Evolutionary conservation across 2,329 filamentous ascomycete species (phyloP), one percentile per base, ranked within the genome.

Genomic region (Tympanopsis confertula): DNA sequence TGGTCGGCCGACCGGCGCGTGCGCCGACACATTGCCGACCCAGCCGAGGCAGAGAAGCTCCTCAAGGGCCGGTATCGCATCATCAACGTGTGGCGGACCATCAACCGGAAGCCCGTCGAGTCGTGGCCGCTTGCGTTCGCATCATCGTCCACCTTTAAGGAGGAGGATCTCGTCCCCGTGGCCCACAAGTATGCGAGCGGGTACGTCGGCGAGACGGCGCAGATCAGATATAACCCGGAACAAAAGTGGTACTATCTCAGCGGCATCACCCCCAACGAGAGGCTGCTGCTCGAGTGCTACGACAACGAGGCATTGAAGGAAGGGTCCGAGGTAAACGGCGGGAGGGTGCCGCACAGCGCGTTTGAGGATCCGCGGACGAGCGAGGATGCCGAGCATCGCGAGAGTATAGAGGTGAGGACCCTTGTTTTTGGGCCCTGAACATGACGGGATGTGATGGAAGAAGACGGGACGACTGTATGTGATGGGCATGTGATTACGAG

Each of bases 401-500:
- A 94, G 65, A 94, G 86, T 54, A 94, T 95, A 53, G 88, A 95
- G 58, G 83, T 94, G 13, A 71, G 88, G 48, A 78, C 84, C 24
- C 65, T 94, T 56, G 82, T 94, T 0, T 94, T 94, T 67, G 83
- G 82, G 13, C 50, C 49, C 41, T 20, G n/a, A n/a, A n/a, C n/a
- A n/a, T n/a, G n/a, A n/a, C n/a, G n/a, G n/a, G n/a, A n/a, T n/a
- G n/a, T n/a, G n/a, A n/a, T n/a, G n/a, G n/a, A n/a, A n/a, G n/a
- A n/a, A n/a, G n/a, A n/a, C n/a, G n/a, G n/a, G n/a, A n/a, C n/a
- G n/a, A n/a, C n/a, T n/a, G n/a, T n/a, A n/a, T n/a, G n/a, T n/a
- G n/a, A n/a, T n/a, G n/a, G n/a, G n/a, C n/a, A n/a, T n/a, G n/a
- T n/a, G n/a, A n/a, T n/a, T n/a, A n/a, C n/a, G n/a, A n/a, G n/a